Evolutionary conservation across 352 stramenopile genomes (phyloP), one percentile per base, ranked within the genome.

Genomic region (Halophytophthora batemanensis): DNA sequence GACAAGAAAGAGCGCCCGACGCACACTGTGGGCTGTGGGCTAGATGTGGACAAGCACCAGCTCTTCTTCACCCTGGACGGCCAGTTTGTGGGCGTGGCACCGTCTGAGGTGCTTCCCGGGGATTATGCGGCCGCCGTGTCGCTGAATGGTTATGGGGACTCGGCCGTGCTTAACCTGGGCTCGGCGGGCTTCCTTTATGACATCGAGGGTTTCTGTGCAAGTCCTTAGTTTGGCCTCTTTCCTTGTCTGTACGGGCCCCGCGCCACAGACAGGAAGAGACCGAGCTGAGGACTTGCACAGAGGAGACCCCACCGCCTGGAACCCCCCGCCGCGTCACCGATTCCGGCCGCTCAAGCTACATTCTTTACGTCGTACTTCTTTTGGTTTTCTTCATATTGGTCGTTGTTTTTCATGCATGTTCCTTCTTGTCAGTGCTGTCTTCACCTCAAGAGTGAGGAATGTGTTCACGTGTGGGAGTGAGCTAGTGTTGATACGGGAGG

Each of bases 151-250:
- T 92, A 86, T 61, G 70, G 71, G 14, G 84, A 95, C 54, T 39
- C 66, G 64, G 82, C 75, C 17, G 59, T 82, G 41, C 55, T 95
- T 41, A 93, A 95, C 55, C 64, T 70, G n/a, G 84, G 84, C 33
- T 61, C 68, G 39, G 78, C 71, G 19, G 76, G 78, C 25, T 95
- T 92, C 59, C 50, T 64, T 50, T 93, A 90, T 69, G 78, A 90
- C 59, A 79, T 95, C 61, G 82, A 95, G 59, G 74, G 66, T 86
- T 93, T 87, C 64, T 95, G 84, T 92, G 81, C 79, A 89, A 90
- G 81, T 77, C 79, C 66, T 75, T 87, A 84, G 42, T 54, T 71
- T 44, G 44, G 35, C 59, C 46, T 23, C 8, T 8, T 4, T 31
- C 25, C 25, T 31, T 4, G 25, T 10, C 25, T 31, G 25, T 31